Evolutionary conservation across 495 filamentous ascomycete species (phyloP).

Genomic region (Xylaria scruposa): DNA sequence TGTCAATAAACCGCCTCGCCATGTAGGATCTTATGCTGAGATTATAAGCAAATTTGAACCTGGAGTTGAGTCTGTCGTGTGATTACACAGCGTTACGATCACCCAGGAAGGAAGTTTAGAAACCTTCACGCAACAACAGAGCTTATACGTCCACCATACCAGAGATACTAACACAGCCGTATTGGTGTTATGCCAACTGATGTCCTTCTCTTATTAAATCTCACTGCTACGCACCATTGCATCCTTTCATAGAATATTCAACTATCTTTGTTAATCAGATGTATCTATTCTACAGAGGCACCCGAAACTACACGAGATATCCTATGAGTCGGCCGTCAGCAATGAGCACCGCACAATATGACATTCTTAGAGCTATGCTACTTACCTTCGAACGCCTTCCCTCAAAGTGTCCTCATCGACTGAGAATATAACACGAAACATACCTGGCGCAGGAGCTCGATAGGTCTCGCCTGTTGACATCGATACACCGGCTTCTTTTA

Average conservation of each 20-base stretch:
- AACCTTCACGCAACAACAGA: too few species aligned
- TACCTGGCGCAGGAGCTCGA: conserved; percentile 55
- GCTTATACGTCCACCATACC: too few species aligned
- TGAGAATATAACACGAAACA: conserved; percentile 61
- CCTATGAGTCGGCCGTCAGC: background rate
- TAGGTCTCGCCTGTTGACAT: conserved; percentile 52
- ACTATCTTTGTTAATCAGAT: background rate
- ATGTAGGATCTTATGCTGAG: background rate
- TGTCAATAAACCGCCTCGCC: background rate
- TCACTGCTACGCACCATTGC: background rate
- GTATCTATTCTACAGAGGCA: background rate
- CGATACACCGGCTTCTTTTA: background rate
- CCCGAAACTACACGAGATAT: background rate
- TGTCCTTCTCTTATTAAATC: background rate
- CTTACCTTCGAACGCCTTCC: conserved; percentile 54
- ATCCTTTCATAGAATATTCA: background rate
- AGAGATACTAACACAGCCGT: too few species aligned
- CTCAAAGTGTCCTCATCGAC: conserved; percentile 45
- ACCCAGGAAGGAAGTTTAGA: too few species aligned
- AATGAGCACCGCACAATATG: background rate
- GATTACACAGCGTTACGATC: background rate
- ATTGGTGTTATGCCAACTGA: background rate
- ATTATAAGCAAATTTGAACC: background rate
- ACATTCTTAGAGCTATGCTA: background rate
- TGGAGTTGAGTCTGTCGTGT: background rate